Evolutionary conservation across 768 basidiomycete species (phyloP).

Genomic region (Asterophora lycoperdoides): DNA sequence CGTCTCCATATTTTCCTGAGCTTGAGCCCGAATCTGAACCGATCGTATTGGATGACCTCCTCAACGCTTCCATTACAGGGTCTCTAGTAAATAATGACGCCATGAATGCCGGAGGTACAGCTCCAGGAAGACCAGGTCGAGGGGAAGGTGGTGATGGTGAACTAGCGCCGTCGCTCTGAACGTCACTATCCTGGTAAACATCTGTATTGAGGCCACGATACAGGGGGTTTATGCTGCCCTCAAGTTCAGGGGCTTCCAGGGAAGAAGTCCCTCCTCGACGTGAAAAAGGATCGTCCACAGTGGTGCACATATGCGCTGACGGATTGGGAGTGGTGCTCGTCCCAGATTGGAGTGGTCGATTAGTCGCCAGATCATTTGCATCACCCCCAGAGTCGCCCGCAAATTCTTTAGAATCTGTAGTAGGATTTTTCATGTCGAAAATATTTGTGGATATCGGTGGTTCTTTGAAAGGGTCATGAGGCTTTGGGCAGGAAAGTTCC

Average conservation of each 20-base stretch:
- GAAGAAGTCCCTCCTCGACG: too few relatives aligned
- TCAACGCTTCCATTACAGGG: neutral
- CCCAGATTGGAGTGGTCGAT: too few relatives aligned
- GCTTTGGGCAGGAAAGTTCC: neutral
- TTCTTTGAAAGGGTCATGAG: neutral
- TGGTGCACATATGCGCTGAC: too few relatives aligned
- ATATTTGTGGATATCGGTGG: too few relatives aligned
- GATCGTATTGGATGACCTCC: neutral
- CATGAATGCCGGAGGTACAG: neutral
- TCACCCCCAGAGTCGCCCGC: too few relatives aligned
- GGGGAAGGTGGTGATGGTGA: neutral
- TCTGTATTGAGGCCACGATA: conserved; percentile 6
- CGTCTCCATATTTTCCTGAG: neutral
- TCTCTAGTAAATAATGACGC: neutral
- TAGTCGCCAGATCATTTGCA: too few relatives aligned
- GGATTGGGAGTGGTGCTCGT: too few relatives aligned
- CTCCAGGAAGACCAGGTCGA: neutral
- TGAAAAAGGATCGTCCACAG: too few relatives aligned
- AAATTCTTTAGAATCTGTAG: too few relatives aligned
- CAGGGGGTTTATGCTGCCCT: neutral
- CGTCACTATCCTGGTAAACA: conserved; percentile 9
- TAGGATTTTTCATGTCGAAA: too few relatives aligned
- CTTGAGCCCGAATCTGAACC: neutral
- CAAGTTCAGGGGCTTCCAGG: neutral
- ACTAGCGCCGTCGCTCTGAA: neutral